A percentile compares a stretch with the other conserved stretches of the same genome.
Conservation (phyloP, 2,329 filamentous ascomycete species). For the Alternaria sp. region DNA sequence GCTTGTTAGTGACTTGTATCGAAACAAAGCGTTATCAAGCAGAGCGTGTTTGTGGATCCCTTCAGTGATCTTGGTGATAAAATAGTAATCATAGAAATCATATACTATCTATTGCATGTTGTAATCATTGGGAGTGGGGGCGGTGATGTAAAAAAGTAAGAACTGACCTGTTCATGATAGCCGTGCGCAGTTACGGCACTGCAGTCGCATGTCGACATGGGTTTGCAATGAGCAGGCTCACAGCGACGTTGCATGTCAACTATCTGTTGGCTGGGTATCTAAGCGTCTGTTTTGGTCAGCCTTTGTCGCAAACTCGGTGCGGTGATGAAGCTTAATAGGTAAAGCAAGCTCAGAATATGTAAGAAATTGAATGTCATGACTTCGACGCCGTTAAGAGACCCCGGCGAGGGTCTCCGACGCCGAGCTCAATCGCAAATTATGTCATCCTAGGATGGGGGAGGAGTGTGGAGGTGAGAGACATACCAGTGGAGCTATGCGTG, state of each 20-base stretch:
- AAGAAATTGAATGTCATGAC: conserved; percentile 93
- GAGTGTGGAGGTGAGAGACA: conserved; percentile 15
- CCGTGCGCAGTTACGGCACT: neutral
- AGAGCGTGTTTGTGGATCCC: conserved; percentile 35
- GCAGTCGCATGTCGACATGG: neutral
- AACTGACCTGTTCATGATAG: conserved; percentile 17
- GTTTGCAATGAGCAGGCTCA: neutral
- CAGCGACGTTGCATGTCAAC: neutral
- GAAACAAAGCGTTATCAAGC: conserved; percentile 11
- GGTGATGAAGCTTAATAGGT: neutral
- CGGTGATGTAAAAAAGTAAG: neutral
- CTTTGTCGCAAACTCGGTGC: neutral
- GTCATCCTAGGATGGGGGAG: conserved; percentile 70
- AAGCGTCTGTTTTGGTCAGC: conserved; percentile 9
- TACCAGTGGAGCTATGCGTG: conserved; percentile 24
- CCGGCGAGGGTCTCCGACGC: conserved; percentile 89
- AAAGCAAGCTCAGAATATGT: conserved; percentile 86
- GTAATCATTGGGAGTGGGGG: conserved; percentile 66
- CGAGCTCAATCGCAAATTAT: conserved; percentile 99
- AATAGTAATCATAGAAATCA: conserved; percentile 66
- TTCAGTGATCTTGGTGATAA: conserved; percentile 74
- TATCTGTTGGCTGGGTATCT: neutral
- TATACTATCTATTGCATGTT: conserved; percentile 71
- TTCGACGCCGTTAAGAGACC: conserved; percentile 78
- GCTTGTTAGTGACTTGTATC: conserved; percentile 28